These are phyloP conservation scores for Rhodotorula sp. DNA, from an alignment of 1,284 basidiomycete species.

Conservation along the genomic window DNA sequence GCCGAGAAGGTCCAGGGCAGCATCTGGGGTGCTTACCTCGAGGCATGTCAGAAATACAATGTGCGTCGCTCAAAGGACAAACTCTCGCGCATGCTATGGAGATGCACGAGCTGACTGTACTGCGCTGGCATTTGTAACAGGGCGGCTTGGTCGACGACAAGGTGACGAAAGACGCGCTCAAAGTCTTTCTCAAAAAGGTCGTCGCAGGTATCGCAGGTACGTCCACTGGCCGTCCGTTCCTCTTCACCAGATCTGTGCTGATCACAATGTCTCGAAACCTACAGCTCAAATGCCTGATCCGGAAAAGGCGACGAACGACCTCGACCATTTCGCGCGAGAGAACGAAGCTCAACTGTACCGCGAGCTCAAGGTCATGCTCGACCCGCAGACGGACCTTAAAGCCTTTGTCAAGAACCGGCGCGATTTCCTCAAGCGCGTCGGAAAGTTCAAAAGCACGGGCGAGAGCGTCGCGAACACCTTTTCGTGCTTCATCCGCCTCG, in stretches of 20 bases:
- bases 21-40: conserved; percentile 63
- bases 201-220: conserved; percentile 64
- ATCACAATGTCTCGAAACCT: background rate
- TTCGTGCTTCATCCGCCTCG: conserved; percentile 66
- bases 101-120: background rate
- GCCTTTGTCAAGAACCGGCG: conserved; percentile 72
- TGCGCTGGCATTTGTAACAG: conserved; percentile 52
- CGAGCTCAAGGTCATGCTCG: conserved; percentile 73
- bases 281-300: conserved; percentile 65
- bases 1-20: conserved; percentile 53
- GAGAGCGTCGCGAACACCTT: conserved; percentile 60
- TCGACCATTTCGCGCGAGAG: conserved; percentile 76
- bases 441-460: conserved; percentile 57
- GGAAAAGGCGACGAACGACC: conserved; percentile 70
- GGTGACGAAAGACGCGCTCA: conserved; percentile 62
- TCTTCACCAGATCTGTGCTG: background rate
- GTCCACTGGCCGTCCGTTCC: conserved; percentile 36
- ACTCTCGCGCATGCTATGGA: too few species aligned
- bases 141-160: conserved; percentile 76
- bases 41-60: conserved; percentile 72
- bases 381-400: conserved; percentile 78
- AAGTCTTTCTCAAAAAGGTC: conserved; percentile 57
- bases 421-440: conserved; percentile 73
- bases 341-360: conserved; percentile 86
- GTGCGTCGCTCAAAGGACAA: conserved; percentile 53